Conservation (phyloP, 202 grass and related monocot genomes). For the Dendrocalamus latiflorus region DNA sequence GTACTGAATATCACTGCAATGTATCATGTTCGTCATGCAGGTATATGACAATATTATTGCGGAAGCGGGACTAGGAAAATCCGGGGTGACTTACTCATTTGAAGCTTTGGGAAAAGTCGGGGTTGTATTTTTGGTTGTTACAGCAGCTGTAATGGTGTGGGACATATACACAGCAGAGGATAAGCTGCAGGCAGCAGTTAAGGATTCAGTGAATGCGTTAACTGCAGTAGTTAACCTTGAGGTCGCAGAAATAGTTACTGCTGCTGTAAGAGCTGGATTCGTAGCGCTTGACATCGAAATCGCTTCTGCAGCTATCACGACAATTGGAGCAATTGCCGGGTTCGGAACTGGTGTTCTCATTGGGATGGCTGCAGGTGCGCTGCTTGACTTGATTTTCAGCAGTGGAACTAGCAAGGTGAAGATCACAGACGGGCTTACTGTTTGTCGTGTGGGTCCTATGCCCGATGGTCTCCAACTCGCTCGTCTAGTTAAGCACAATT, state of each 20-base stretch:
- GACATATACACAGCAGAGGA: background rate
- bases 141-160: background rate
- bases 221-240: background rate
- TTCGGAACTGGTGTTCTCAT: background rate
- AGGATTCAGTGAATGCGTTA: background rate
- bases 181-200: background rate
- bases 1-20: background rate
- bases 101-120: background rate
- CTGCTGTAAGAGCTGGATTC: constrained; percentile 4
- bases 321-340: background rate
- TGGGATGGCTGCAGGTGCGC: background rate
- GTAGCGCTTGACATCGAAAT: background rate
- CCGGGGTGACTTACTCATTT: background rate
- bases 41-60: constrained; percentile 13
- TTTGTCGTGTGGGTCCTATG: constrained; percentile 4
- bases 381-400: background rate
- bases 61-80: background rate
- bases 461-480: background rate
- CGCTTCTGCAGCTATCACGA: background rate
- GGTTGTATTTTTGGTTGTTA: background rate
- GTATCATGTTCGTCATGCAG: background rate
- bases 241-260: background rate
- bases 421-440: background rate
- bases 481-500: background rate
- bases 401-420: background rate